Evolutionary conservation across 140 eudicot species (phyloP), one percentile per base, ranked within the genome.

Genomic region (Cichorium intybus): DNA sequence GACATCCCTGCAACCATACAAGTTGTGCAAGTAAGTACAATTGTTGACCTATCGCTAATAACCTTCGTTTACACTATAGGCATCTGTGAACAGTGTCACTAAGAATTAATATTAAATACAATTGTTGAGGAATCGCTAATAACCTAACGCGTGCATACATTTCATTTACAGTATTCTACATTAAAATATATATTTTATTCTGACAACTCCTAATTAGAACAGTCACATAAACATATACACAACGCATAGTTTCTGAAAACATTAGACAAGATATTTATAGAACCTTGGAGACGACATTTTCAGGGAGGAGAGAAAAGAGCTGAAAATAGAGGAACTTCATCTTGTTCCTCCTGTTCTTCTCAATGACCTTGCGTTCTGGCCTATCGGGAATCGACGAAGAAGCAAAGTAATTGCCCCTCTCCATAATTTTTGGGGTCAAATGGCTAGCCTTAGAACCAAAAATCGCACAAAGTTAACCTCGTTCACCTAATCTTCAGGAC

Each of bases 231-330:
- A 57, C 26, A 35, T 14, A 60, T 41, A 23, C 11, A 46, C 11
- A 45, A 20, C 37, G 3, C 16, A n/a, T 35, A 28, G 15, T 22
- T 35, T 62, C n/a, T 41, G 20, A 39, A 23, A 10, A 39, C 14
- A 1, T 33, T 35, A 23, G 7, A 11, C 10, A 37, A 37, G 16
- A 27, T 9, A 51, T 21, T 20, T 4, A 72, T 50, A 47, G n/a
- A 7, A 78, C 86, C 86, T 75, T 67, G 57, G 70, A 62, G 31
- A n/a, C 8, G n/a, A 28, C 28, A 37, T n/a, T 17, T 28, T 15
- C 39, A 9, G 89, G 90, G 60, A 84, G 68, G 45, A 84, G 81
- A 50, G 89, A 80, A 14, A 29, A 43, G 48, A 83, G 89, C 54
- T 66, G 62, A 64, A 69, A 53, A 24, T 50, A 73, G 18, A 83